Base-by-base conservation (phyloP, 495 filamentous ascomycete genomes). In the Neurospora sp. region DNA sequence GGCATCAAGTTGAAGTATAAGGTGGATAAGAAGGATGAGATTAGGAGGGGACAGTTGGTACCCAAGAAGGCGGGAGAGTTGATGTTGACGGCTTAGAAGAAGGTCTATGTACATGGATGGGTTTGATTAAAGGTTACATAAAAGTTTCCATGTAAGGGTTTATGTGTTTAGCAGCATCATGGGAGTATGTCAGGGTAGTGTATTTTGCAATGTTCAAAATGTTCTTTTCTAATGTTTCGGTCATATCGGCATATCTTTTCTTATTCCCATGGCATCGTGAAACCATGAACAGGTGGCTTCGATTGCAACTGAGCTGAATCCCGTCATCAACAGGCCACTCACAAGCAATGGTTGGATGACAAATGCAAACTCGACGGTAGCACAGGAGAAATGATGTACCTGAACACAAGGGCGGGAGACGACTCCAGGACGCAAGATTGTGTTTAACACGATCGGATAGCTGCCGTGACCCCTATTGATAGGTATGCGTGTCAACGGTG, bases 1-100 rank as follows among this genome's bases (percentile, higher is more conserved):
- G 80, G 80, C 39, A 78, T 80, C 16, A 81, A 81, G 70, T 40
- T 81, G 53, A 81, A 79, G 86, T 99, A 96, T 82, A 90, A 90
- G 82, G 88, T 98, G 40, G 89, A 87, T 68, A 89, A 87, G 61
- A 84, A 82, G 75, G 85, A 87, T 70, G 80, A 75, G 72, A 79
- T 82, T 44, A 82, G 82, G 71, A 82, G 82, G 73, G 83, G 84
- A 3, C 82, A 80, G n/a, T 70, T 84, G 72, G 53, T 65, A 7
- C 6, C 27, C 6, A 65, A 65, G 14, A 65, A 65, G 27, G 53
- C 53, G 27, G 71, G 76, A 53, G 80, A 81, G 68, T 22, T 59
- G 35, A 77, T 76, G 53, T 72, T 75, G 22, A 72, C 72, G 59
- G 68, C 22, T 68, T 59, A 40, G 22, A 1, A 22, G 22, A 22